Evolutionary conservation across 768 basidiomycete species (phyloP).

Genomic region (Trametes cubensis): DNA sequence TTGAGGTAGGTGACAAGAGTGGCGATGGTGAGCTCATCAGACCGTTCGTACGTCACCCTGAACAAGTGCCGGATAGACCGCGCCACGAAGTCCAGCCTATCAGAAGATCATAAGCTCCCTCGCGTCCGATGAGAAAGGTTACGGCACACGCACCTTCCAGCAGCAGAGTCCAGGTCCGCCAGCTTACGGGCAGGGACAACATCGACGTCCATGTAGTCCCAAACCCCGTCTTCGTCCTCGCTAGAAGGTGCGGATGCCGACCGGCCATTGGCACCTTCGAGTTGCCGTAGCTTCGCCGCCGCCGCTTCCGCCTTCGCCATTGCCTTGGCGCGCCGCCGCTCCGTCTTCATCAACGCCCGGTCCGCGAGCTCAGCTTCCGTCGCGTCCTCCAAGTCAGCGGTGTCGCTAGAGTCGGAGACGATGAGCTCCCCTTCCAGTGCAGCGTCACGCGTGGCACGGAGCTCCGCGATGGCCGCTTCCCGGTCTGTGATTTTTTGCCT

Average conservation of each 20-base stretch:
- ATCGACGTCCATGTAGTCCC: conserved; percentile 30
- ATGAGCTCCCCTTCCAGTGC: conserved; percentile 31
- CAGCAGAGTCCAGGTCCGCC: conserved; percentile 62
- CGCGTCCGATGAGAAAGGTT: conserved; percentile 5
- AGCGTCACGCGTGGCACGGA: conserved; percentile 39
- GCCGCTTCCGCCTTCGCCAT: conserved; percentile 25
- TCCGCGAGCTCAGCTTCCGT: conserved; percentile 30
- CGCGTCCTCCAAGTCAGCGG: conserved; percentile 42
- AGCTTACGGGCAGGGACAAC: conserved; percentile 32
- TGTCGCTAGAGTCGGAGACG: conserved; percentile 36
- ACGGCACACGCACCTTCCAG: conserved; percentile 56
- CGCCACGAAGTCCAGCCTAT: conserved; percentile 61
- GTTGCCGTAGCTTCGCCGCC: conserved; percentile 22
- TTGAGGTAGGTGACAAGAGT: conserved; percentile 72
- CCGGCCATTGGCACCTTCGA: conserved; percentile 17
- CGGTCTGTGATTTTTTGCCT: conserved; percentile 63
- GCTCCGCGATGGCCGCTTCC: conserved; percentile 53
- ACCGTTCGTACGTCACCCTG: conserved; percentile 62
- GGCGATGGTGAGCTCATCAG: conserved; percentile 72
- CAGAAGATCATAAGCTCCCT: conserved; percentile 15
- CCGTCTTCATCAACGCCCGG: conserved; percentile 13
- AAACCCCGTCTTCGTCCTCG: conserved; percentile 29
- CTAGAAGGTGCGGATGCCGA: conserved; percentile 23
- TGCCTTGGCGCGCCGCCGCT: conserved; percentile 30
- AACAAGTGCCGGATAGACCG: conserved; percentile 67